Evolutionary conservation across 2,329 filamentous ascomycete genomes (phyloP).

Genomic region (Ciborinia camelliae): DNA sequence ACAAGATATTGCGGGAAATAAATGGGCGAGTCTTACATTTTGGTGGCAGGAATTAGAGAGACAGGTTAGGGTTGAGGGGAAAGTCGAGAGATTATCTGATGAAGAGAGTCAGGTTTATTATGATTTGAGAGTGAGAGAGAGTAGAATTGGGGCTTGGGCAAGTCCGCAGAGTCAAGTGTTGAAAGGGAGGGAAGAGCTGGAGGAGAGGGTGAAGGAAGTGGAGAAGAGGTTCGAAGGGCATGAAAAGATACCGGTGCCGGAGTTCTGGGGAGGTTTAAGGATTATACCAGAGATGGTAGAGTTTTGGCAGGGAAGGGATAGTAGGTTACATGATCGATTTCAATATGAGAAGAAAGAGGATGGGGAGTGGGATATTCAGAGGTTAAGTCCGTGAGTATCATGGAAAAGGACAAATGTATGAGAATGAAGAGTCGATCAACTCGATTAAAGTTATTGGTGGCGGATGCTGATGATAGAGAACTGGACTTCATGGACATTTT

Average conservation of each 20-base stretch:
- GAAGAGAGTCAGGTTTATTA: conserved; percentile 72
- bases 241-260: conserved; percentile 82
- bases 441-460: neutral
- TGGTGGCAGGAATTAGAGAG: conserved; percentile 85
- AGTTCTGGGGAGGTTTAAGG: conserved; percentile 91
- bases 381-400: conserved; percentile 66
- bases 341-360: conserved; percentile 65
- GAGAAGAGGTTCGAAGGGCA: conserved; percentile 71
- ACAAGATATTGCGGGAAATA: conserved; percentile 67
- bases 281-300: conserved; percentile 83
- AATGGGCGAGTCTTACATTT: conserved; percentile 79
- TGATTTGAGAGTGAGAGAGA: conserved; percentile 70
- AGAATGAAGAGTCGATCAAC: neutral
- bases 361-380: conserved; percentile 63
- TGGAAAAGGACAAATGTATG: neutral
- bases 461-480: neutral
- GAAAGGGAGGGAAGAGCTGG: conserved; percentile 66
- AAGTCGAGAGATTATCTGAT: conserved; percentile 59
- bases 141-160: conserved; percentile 87
- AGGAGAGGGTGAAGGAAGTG: conserved; percentile 71
- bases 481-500: neutral
- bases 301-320: conserved; percentile 94
- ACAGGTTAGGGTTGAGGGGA: conserved; percentile 86
- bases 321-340: conserved; percentile 90
- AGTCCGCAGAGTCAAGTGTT: conserved; percentile 83